Conservation (phyloP, 495 filamentous ascomycete genomes). For the Podospora pseudoanserina region DNA sequence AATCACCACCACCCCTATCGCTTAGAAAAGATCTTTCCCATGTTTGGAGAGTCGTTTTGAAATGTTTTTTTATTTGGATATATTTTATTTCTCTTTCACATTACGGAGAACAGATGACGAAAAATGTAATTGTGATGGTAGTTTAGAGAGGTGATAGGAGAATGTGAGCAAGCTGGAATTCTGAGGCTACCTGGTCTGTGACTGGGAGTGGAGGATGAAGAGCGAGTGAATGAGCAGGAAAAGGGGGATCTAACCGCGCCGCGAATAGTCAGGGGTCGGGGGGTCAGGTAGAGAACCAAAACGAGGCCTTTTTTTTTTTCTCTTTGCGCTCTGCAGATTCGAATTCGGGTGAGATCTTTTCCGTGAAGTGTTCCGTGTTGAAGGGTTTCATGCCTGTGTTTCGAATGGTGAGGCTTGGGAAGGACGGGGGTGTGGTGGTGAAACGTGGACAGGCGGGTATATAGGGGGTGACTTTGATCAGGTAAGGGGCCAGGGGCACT, state of each 20-base stretch:
- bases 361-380: background rate
- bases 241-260: background rate
- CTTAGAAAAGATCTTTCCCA: constrained; percentile 13
- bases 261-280: background rate
- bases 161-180: constrained; percentile 1
- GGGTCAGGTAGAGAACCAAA: background rate
- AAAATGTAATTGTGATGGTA: background rate
- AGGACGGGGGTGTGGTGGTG: background rate
- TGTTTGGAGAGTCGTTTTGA: background rate
- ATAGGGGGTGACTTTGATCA: background rate
- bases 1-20: background rate
- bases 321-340: background rate
- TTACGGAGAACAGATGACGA: background rate
- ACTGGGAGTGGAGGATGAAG: constrained; percentile 8
- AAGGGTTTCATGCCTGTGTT: background rate
- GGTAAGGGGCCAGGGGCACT: background rate
- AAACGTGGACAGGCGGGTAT: background rate
- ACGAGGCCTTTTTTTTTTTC: background rate
- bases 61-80: constrained; percentile 1
- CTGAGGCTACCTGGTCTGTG: constrained; percentile 7
- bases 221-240: background rate
- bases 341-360: background rate
- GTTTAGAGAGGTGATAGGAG: background rate
- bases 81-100: constrained; percentile 5
- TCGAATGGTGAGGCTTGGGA: background rate